These are phyloP conservation scores for Fusarium sp. DNA, from an alignment of 2,329 filamentous ascomycete species.

Conservation along the genomic window DNA sequence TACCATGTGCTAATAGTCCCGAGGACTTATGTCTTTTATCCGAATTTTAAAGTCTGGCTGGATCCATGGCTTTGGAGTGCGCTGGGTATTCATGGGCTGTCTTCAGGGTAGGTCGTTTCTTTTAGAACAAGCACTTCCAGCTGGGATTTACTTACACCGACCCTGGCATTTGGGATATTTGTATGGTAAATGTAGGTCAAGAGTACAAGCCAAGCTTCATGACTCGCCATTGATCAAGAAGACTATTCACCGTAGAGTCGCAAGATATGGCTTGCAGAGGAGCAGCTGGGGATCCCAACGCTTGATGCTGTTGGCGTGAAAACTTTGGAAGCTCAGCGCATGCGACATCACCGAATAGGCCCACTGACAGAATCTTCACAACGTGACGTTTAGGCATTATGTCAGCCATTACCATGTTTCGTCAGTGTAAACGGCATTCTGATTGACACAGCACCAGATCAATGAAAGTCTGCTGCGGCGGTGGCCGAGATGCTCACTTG, in stretches of 20 bases:
- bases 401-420: background rate
- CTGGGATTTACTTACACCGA: background rate
- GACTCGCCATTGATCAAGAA: background rate
- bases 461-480: background rate
- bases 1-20: rapidly evolving
- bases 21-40: background rate
- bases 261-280: background rate
- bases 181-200: background rate
- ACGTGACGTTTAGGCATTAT: no score
- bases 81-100: rapidly evolving
- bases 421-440: background rate
- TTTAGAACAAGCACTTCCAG: background rate
- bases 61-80: background rate
- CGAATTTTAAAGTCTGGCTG: background rate
- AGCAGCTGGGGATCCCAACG: background rate
- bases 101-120: background rate
- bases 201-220: background rate
- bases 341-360: no score
- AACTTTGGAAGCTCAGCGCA: no score
- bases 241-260: no score
- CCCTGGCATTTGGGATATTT: background rate
- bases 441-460: background rate
- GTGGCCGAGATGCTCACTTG: no score
- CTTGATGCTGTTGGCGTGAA: no score
- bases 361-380: no score